phyloP scores from a whole-genome alignment of 768 basidiomycete genomes.

The Leucocoprinus leucothites region DNA sequence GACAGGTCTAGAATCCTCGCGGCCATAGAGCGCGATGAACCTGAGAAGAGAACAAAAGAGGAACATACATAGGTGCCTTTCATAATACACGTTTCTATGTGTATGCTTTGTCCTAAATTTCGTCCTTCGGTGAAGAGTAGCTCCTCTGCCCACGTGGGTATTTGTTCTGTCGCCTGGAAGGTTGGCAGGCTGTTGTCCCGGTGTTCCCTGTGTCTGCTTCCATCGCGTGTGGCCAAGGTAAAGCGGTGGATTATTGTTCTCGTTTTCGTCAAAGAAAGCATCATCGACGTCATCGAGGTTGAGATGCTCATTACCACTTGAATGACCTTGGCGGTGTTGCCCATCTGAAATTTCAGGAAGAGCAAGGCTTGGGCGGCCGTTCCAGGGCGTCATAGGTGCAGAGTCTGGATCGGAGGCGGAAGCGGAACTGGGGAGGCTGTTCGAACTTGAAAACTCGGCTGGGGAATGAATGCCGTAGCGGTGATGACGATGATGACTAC shows the following conservation, averaged over 20 bases:
- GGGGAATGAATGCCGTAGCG: too few relatives aligned
- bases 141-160: background rate
- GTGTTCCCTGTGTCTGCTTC: constrained; percentile 8
- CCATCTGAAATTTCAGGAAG: background rate
- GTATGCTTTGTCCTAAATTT: background rate
- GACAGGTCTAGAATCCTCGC: too few relatives aligned
- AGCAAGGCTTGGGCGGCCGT: background rate
- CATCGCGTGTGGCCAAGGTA: constrained; percentile 12
- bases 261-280: background rate
- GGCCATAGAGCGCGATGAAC: too few relatives aligned
- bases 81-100: constrained; percentile 3
- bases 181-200: background rate
- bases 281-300: background rate
- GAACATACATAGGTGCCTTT: constrained; percentile 1
- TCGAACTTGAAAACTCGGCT: too few relatives aligned
- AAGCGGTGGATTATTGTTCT: background rate
- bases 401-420: background rate
- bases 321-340: background rate
- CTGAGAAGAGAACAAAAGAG: background rate
- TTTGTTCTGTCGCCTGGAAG: constrained; percentile 2
- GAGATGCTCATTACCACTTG: background rate
- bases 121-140: constrained; percentile 2
- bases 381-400: background rate
- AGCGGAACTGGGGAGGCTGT: too few relatives aligned
- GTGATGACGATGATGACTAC: too few relatives aligned